Base-by-base conservation (phyloP, 192 early-diverging fungal species). In the Diversispora epigaea region DNA sequence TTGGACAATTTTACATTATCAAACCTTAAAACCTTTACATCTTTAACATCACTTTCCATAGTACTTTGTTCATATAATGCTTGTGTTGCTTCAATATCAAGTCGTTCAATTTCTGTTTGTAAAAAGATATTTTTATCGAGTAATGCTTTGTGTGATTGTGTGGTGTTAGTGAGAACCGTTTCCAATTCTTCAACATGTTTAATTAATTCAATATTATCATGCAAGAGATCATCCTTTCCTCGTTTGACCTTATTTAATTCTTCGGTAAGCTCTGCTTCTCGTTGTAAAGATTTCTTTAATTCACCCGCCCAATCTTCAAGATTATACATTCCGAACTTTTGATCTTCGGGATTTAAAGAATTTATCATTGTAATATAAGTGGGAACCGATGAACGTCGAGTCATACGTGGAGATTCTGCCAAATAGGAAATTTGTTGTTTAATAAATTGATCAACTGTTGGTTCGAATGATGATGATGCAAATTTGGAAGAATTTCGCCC, bases 141-240 rank as follows among this genome's bases (percentile, higher is more conserved):
- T 9, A 80, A 71, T 39, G 69, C 63, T 41, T 78, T 61, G 21
- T 84, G 78, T 44, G 65, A 67, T 43, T 81, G 75, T 32, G 71
- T 72, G 14, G 81, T 68, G 62, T 77, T 81, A 60, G 78, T 73
- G 15, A 80, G 64, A 47, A 54, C 44, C 12, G 67, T 58, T 47
- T 78, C 73, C 0, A 83, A 47, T 54, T 80, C 71, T 4, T 66
- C 64, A 41, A 79, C 11, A 9, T 77, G 64, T 41, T 77, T 61
- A 44, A 57, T 32, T 12, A 75, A 19, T 61, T 71, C 73, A 15
- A 78, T 78, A 11, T 45, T 56, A 54, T 77, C 73, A 45, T 82
- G 81, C 14, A 78, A 43, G 11, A 78, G 25, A 61, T 81, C 82
- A 73, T 78, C 82, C 39, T 84, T 84, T 25, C 79, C 80, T 25